Conservation (phyloP, 2,329 filamentous ascomycete species). For the Cadophora sp. region DNA sequence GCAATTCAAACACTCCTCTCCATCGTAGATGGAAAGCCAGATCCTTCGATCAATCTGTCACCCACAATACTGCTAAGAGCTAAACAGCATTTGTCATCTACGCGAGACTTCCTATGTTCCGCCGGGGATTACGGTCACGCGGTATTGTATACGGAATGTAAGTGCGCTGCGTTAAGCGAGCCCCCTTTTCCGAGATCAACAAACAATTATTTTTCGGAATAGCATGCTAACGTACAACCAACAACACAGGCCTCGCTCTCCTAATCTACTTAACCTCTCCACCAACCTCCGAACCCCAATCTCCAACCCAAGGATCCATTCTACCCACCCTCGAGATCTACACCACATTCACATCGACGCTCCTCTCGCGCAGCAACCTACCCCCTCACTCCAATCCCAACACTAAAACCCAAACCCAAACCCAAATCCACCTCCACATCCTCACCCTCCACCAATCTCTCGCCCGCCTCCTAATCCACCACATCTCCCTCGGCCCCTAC, state of each 20-base stretch:
- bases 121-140: slow-evolving; percentile 56
- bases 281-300: slow-evolving; percentile 50
- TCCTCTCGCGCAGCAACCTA: slow-evolving; percentile 44
- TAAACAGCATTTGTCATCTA: slow-evolving; percentile 58
- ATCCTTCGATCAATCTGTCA: slow-evolving; percentile 38
- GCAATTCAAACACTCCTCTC: slow-evolving; percentile 49
- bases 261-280: slow-evolving; percentile 65
- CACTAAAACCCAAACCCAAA: no score
- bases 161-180: not conserved
- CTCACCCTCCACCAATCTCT: slow-evolving; percentile 67
- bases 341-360: slow-evolving; percentile 50
- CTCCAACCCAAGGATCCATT: slow-evolving; percentile 60
- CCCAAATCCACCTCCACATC: slow-evolving; percentile 35
- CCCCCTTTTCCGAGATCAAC: not conserved
- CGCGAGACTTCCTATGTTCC: slow-evolving; percentile 62
- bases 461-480: slow-evolving; percentile 70
- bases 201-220: no score
- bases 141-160: slow-evolving; percentile 62
- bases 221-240: slow-evolving; percentile 6
- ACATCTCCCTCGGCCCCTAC: slow-evolving; percentile 65
- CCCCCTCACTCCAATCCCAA: slow-evolving; percentile 29
- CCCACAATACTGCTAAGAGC: slow-evolving; percentile 55
- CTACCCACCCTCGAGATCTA: slow-evolving; percentile 54
- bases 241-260: slow-evolving; percentile 54
- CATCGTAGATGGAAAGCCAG: slow-evolving; percentile 46